phyloP scores from a whole-genome alignment of 371 early-diverging fungal genomes.

The Zopfochytrium polystomum region DNA sequence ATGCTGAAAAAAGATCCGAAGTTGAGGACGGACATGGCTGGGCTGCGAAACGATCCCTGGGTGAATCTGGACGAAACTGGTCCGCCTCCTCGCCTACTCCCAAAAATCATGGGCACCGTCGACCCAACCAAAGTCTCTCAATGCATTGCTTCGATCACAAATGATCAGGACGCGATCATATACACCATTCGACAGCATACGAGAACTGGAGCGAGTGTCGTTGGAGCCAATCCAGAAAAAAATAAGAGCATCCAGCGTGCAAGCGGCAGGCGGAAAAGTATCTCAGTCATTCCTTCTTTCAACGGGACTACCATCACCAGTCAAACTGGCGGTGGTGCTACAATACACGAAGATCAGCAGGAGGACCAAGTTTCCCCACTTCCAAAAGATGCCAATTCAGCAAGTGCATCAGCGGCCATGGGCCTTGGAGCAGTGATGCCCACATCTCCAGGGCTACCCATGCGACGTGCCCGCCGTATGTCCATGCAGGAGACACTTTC shows the following conservation, averaged over 20 bases:
- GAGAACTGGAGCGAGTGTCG: conserved; percentile 28
- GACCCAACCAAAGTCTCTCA: conserved; percentile 36
- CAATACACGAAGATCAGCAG: too few relatives aligned
- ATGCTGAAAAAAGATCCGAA: conserved; percentile 52
- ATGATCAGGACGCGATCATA: conserved; percentile 38
- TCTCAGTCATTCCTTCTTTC: too few relatives aligned
- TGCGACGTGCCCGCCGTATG: too few relatives aligned
- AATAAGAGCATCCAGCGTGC: conserved; percentile 25
- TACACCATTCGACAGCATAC: conserved; percentile 47
- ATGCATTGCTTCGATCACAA: conserved; percentile 41
- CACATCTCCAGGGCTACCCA: too few relatives aligned
- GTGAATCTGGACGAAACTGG: conserved; percentile 48
- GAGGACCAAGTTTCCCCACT: too few relatives aligned
- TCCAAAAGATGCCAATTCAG: too few relatives aligned
- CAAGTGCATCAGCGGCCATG: too few relatives aligned
- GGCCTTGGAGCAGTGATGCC: too few relatives aligned
- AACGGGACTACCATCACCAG: too few relatives aligned
- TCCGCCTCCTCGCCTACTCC: conserved; percentile 39
- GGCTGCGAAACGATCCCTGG: conserved; percentile 49
- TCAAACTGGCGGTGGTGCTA: too few relatives aligned
- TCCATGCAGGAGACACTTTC: too few relatives aligned
- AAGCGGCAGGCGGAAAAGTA: conserved; percentile 17
- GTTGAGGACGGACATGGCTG: conserved; percentile 47
- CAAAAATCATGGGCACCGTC: conserved; percentile 31
- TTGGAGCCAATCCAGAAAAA: conserved; percentile 22